Percentiles rank a stretch among this genome's conserved stretches.
phyloP scores from a whole-genome alignment of 805 yeast genomes.

The Zygosaccharomyces gambellarensis region DNA sequence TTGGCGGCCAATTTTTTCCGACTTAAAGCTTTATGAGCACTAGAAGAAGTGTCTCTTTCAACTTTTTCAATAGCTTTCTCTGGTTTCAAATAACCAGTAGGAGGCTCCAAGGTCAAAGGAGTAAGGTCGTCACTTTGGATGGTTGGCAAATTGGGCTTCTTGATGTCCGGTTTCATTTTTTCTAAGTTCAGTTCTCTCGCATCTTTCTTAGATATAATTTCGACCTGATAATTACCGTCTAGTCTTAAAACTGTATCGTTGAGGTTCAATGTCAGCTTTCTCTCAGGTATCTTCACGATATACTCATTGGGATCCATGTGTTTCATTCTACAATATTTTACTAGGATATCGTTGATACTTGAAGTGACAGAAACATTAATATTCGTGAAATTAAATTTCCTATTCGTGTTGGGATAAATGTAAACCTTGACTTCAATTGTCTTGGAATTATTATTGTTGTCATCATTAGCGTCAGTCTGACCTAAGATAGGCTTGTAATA shows the following conservation, averaged over 20 bases:
- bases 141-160: constrained; percentile 31
- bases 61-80: constrained; percentile 7
- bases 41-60: constrained; percentile 2
- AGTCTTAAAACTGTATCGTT: constrained; percentile 40
- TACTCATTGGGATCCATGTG: constrained; percentile 36
- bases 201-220: constrained; percentile 40
- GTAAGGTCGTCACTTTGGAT: constrained; percentile 35
- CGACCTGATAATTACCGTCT: constrained; percentile 40
- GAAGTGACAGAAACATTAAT: constrained; percentile 35
- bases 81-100: constrained; percentile 21
- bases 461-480: constrained; percentile 11
- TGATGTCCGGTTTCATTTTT: constrained; percentile 28
- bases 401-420: constrained; percentile 33
- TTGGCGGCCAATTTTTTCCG: constrained; percentile 22
- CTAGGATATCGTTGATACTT: constrained; percentile 36
- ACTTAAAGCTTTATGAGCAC: constrained; percentile 5
- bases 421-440: constrained; percentile 31
- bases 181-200: constrained; percentile 36
- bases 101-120: constrained; percentile 31
- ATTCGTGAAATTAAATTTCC: constrained; percentile 28
- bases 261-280: constrained; percentile 32
- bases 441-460: constrained; percentile 26
- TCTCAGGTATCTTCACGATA: constrained; percentile 34
- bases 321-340: constrained; percentile 35
- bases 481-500: constrained; percentile 39